Conservation (phyloP, 176 grass and related monocot species). For the Melocanna baccifera region DNA sequence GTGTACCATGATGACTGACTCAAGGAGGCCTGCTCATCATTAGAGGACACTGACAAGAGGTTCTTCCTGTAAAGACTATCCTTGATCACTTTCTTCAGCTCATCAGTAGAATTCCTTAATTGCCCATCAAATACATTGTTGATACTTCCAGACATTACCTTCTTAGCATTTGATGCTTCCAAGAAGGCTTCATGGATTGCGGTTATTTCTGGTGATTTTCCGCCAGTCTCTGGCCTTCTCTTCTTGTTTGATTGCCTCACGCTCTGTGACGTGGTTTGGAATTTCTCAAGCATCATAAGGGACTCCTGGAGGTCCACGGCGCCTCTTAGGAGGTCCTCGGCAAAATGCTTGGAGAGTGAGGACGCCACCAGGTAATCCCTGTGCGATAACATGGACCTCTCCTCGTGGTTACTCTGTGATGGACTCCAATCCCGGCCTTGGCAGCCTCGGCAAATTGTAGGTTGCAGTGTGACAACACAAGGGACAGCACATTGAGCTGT, state of each 20-base stretch:
- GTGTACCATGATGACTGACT: constrained; percentile 41
- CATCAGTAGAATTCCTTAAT: constrained; percentile 31
- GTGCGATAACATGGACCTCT: constrained; percentile 40
- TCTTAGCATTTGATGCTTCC: constrained; percentile 29
- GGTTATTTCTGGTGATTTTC: constrained; percentile 7
- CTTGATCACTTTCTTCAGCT: constrained; percentile 60
- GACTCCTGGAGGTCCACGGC: constrained; percentile 82
- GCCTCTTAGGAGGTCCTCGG: constrained; percentile 65
- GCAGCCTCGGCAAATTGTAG: constrained; percentile 29
- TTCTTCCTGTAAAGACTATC: constrained; percentile 63
- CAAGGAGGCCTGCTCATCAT: constrained; percentile 45
- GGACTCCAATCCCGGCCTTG: constrained; percentile 21
- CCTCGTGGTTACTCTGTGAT: constrained; percentile 33
- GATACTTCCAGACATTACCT: constrained; percentile 1
- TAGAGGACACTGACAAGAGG: constrained; percentile 26
- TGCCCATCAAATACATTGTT: constrained; percentile 15
- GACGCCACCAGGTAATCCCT: constrained; percentile 44
- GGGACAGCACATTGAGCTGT: neutral
- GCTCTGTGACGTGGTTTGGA: constrained; percentile 46
- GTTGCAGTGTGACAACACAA: constrained; percentile 49
- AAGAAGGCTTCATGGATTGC: constrained; percentile 24
- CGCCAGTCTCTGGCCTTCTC: constrained; percentile 35
- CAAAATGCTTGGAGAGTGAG: constrained; percentile 53
- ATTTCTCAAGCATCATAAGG: constrained; percentile 66
- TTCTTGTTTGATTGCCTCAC: constrained; percentile 36